Evolutionary conservation across 2,329 filamentous ascomycete species (phyloP).

Genomic region (Fusarium luffae): DNA sequence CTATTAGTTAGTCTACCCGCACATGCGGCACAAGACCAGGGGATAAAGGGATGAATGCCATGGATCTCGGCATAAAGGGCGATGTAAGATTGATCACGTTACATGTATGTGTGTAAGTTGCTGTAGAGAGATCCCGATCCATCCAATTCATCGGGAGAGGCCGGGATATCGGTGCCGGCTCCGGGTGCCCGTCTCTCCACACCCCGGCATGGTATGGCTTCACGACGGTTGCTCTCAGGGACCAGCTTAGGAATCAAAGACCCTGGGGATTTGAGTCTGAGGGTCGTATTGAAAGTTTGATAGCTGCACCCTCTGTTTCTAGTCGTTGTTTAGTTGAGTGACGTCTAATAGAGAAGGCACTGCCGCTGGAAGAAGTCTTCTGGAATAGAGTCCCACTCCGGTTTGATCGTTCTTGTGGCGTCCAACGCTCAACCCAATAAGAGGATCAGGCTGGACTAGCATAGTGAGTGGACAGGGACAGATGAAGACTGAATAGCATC

Average conservation of each 20-base stretch:
- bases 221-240: conserved; percentile 12
- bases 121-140: conserved; percentile 10
- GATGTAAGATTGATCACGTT: conserved; percentile 30
- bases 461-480: background rate
- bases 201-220: conserved; percentile 4
- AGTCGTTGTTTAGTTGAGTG: background rate
- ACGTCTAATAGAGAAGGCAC: background rate
- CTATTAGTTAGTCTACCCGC: background rate
- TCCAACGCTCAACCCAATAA: background rate
- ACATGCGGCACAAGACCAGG: background rate
- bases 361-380: background rate
- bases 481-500: background rate
- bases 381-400: background rate
- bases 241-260: conserved; percentile 2
- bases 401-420: background rate
- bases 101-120: background rate
- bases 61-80: conserved; percentile 22
- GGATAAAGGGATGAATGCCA: background rate
- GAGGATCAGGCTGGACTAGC: background rate
- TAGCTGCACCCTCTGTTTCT: conserved; percentile 8
- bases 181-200: conserved; percentile 23
- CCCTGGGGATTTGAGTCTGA: background rate
- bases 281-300: background rate
- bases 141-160: conserved; percentile 23
- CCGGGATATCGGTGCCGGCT: conserved; percentile 32